A percentile compares a stretch with the other conserved stretches of the same genome.
Conservation (phyloP, 116 monocot genomes). For the Papilionanthe hybrid region DNA sequence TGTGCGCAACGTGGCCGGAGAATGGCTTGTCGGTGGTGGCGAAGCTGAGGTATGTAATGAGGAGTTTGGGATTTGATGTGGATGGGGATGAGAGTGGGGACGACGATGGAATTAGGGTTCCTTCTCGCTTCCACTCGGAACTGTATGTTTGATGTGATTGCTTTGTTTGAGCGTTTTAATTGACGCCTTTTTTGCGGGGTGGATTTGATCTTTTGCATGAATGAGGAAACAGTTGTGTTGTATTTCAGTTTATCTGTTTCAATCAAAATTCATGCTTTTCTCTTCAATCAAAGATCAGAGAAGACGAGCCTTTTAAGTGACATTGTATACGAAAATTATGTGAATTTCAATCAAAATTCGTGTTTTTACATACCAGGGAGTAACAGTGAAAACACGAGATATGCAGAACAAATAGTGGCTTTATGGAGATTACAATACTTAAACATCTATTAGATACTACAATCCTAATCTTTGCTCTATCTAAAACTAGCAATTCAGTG, state of each 20-base stretch:
- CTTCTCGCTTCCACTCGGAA: conserved; percentile 13
- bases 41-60: conserved; percentile 21
- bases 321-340: too few relatives aligned
- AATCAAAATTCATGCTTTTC: background rate
- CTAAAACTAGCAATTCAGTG: too few relatives aligned
- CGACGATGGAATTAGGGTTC: conserved; percentile 1
- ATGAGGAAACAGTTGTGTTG: background rate
- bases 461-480: too few relatives aligned
- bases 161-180: background rate
- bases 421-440: too few relatives aligned
- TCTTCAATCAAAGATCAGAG: too few relatives aligned
- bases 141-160: conserved; percentile 17
- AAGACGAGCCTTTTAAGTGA: too few relatives aligned
- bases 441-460: too few relatives aligned
- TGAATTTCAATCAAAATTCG: too few relatives aligned
- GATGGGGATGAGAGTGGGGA: background rate
- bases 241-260: background rate
- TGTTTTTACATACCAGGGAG: too few relatives aligned
- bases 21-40: conserved; percentile 11
- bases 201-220: background rate
- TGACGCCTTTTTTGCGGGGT: background rate
- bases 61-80: conserved; percentile 24
- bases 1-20: conserved; percentile 56
- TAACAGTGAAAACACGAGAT: too few relatives aligned
- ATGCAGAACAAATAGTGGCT: too few relatives aligned